Evolutionary conservation across 345 rosid genomes (phyloP).

Genomic region (Passiflora organensis): DNA sequence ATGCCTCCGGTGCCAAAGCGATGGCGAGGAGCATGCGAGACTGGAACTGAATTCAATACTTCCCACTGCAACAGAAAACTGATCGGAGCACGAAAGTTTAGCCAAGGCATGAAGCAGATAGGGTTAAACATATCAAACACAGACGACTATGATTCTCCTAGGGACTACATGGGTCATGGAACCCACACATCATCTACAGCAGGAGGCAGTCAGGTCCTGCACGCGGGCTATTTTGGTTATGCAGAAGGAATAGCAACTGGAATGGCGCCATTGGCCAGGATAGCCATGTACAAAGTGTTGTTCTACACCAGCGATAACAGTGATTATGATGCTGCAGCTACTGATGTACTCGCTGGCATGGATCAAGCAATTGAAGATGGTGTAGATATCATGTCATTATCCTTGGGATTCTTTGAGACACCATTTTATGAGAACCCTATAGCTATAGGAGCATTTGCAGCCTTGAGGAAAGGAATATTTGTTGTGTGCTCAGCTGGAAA

Average conservation of each 20-base stretch:
- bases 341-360: constrained; percentile 44
- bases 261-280: constrained; percentile 45
- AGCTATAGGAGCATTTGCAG: constrained; percentile 53
- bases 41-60: constrained; percentile 33
- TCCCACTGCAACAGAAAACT: constrained; percentile 43
- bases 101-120: constrained; percentile 39
- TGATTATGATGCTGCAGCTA: constrained; percentile 27
- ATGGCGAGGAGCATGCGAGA: constrained; percentile 42
- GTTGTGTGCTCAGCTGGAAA: constrained; percentile 49
- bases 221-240: constrained; percentile 41
- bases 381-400: constrained; percentile 40
- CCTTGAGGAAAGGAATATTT: constrained; percentile 44
- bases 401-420: constrained; percentile 33
- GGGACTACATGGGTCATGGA: constrained; percentile 48
- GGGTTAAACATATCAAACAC: constrained; percentile 25
- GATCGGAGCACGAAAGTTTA: constrained; percentile 43
- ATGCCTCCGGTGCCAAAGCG: constrained; percentile 39
- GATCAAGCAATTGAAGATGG: constrained; percentile 53
- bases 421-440: constrained; percentile 40
- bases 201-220: constrained; percentile 30
- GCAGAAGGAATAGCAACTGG: constrained; percentile 42
- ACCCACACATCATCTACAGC: constrained; percentile 45
- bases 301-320: constrained; percentile 11
- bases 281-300: constrained; percentile 50
- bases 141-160: constrained; percentile 44